Conservation (phyloP, 2,329 filamentous ascomycete genomes). For the Apiospora sp. region DNA sequence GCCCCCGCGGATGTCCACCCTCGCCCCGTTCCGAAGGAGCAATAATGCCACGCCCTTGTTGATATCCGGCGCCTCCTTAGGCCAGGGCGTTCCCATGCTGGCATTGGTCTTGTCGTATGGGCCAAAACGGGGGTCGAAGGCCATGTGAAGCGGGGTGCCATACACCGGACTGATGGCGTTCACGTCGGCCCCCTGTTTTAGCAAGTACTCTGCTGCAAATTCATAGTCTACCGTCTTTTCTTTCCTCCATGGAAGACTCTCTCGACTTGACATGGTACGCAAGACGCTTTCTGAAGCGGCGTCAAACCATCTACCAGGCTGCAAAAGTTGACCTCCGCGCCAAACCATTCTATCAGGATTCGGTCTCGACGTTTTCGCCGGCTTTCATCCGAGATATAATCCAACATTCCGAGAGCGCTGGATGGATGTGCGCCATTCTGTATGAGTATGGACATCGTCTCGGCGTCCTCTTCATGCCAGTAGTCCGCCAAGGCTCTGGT, state of each 20-base stretch:
- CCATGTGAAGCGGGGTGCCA: not conserved
- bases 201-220: no score
- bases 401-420: not conserved
- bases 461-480: not conserved
- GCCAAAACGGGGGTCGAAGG: not conserved
- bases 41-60: no score
- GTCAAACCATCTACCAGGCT: not conserved
- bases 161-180: not conserved
- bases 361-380: no score
- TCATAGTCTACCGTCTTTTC: no score
- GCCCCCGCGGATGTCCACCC: not conserved
- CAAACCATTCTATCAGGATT: no score
- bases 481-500: not conserved
- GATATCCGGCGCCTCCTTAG: no score
- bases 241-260: no score
- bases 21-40: not conserved
- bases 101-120: not conserved
- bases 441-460: not conserved
- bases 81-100: not conserved
- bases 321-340: not conserved
- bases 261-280: no score
- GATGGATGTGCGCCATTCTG: not conserved
- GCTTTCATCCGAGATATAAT: no score
- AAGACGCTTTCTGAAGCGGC: not conserved
- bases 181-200: not conserved